Base-by-base conservation (phyloP, 1,284 basidiomycete genomes). In the Sanguinoderma infundibulare region DNA sequence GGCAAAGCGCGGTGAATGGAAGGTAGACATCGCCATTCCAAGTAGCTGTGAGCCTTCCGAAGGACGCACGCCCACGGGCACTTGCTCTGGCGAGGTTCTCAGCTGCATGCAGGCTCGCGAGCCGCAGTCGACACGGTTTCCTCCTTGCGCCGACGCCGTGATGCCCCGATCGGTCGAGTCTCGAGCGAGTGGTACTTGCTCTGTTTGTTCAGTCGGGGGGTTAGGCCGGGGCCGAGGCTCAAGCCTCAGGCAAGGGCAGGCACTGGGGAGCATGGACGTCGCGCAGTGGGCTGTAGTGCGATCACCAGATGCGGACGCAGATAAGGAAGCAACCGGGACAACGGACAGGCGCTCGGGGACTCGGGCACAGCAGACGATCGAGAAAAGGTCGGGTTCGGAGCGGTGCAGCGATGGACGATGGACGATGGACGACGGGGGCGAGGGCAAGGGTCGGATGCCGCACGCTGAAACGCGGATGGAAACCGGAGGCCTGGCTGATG, bases 91-190 rank as follows among this genome's bases (percentile, higher is more conserved):
- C 42, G 34, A 39, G 14, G 40, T 40, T 60, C 52, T 54, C 55
- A 57, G n/a, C n/a, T n/a, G n/a, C n/a, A n/a, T n/a, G n/a, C n/a
- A n/a, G 57, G 50, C 59, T 61, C 55, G 26, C 51, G 59, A 63
- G 56, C 64, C 59, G 61, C 57, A 63, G 58, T 58, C 58, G 64
- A 59, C 56, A n/a, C n/a, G n/a, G n/a, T n/a, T n/a, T n/a, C n/a
- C n/a, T n/a, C n/a, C n/a, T n/a, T n/a, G n/a, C n/a, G n/a, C n/a
- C 38, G 40, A 53, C 20, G 39, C 12, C 40, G n/a, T 6, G 46
- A 24, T 24, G 42, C 20, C n/a, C 8, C 42, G n/a, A 22, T 24
- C n/a, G 26, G 26, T 46, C n/a, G n/a, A n/a, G n/a, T n/a, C n/a
- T n/a, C n/a, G n/a, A n/a, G n/a, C n/a, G 39, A 24, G 32, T 42